phyloP scores from a whole-genome alignment of 2,329 filamentous ascomycete genomes.

The Aureobasidium zeae region DNA sequence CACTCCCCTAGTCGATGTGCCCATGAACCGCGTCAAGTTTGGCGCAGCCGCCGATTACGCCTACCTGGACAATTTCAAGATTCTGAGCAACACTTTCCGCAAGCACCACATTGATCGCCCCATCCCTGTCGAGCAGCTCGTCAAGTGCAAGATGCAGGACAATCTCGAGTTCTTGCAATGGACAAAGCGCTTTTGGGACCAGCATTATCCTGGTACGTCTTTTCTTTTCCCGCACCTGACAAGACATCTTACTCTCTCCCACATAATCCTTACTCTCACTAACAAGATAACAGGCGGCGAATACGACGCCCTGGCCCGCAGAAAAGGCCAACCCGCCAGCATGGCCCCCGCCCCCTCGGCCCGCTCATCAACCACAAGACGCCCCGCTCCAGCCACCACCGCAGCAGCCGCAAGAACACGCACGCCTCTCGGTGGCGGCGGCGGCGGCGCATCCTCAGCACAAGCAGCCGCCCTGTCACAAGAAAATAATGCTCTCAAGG shows the following conservation, averaged over 20 bases:
- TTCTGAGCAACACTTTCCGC: slow-evolving; percentile 81
- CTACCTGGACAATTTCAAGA: slow-evolving; percentile 97
- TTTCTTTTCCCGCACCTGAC: background rate
- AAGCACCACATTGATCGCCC: slow-evolving; percentile 83
- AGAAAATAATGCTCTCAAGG: slow-evolving; percentile 84
- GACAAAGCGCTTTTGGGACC: slow-evolving; percentile 95
- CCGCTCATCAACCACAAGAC: slow-evolving; percentile 45
- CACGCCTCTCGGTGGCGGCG: slow-evolving; percentile 33
- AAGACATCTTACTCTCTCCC: too few species aligned
- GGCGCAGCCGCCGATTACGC: slow-evolving; percentile 95
- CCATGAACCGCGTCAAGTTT: slow-evolving; percentile 96
- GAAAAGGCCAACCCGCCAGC: slow-evolving; percentile 65
- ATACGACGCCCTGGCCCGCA: slow-evolving; percentile 79
- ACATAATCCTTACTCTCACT: too few species aligned
- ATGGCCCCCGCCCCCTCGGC: slow-evolving; percentile 41
- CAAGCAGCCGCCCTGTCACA: slow-evolving; percentile 64
- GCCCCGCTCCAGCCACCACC: slow-evolving; percentile 42
- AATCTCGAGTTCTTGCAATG: slow-evolving; percentile 98
- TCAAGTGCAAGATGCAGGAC: slow-evolving; percentile 99
- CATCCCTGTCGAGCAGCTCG: slow-evolving; percentile 76
- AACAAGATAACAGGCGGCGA: slow-evolving; percentile 63
- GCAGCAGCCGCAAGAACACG: slow-evolving; percentile 34
- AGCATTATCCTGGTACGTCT: slow-evolving; percentile 69
- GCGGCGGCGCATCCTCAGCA: slow-evolving; percentile 38
- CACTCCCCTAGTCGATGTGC: slow-evolving; percentile 58